Base-by-base conservation (phyloP, 345 rosid species). In the Aquilaria sinensis region DNA sequence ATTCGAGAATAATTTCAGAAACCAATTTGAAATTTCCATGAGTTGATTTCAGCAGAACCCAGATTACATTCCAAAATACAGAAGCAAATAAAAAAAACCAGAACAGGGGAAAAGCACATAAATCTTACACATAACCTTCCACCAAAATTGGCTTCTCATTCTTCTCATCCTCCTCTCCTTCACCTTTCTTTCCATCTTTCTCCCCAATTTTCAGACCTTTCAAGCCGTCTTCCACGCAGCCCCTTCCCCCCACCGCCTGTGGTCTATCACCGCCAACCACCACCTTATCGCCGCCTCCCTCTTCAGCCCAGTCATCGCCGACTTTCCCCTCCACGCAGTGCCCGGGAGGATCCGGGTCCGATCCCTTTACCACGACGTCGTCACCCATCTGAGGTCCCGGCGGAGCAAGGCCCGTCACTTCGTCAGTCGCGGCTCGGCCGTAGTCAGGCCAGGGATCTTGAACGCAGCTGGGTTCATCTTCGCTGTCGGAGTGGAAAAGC, bases 51-150 rank as follows among this genome's bases (percentile, higher is more conserved):
- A 37, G 3, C 43, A 4, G 43, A 37, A 37, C 5, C 3, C 5
- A 37, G 7, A 37, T 37, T 37, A 37, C 7, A 37, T 37, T 37
- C 43, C 43, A 37, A 9, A 37, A 37, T 5, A 37, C 43, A 37
- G 8, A 37, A 37, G 43, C 4, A 37, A 7, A 37, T 7, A 37
- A 7, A 37, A 37, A 4, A 37, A 37, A 4, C 43, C 23, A 23
- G 23, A 23, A 23, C 23, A 23, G 23, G 1, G 0, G 23, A 23
- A 23, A 23, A 23, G 8, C 43, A 37, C 43, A 37, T 9, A 58
- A 56, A 31, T 31, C 41, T 77, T 58, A 78, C 29, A 56, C 69
- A 57, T 74, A 61, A 47, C 82, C 83, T 72, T 72, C 79, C 57
- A 77, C 71, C 65, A 83, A 60, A 58, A 50, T 67, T 10, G 78